Base-by-base conservation (phyloP, 2,329 filamentous ascomycete species). In the Metarhizium brunneum region DNA sequence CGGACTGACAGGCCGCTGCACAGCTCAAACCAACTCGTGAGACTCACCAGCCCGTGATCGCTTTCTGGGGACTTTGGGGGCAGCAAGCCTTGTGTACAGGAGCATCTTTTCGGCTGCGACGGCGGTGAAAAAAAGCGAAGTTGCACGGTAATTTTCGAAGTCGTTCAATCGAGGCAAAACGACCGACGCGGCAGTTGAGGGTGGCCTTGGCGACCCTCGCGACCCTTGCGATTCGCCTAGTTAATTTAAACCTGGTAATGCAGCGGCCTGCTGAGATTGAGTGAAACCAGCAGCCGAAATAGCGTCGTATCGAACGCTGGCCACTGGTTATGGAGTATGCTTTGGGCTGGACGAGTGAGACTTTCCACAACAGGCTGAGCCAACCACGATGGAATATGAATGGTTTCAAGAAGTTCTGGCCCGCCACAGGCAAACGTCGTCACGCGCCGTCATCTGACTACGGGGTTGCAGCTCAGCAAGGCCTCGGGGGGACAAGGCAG, bases 11-110 rank as follows among this genome's bases (percentile, higher is more conserved):
- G 16, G 45, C 50, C 30, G 10, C 50, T 32, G 49, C 30, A 29
- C 18, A 25, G 16, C 4, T 8, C 3, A 2, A 52, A 38, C 6
- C n/a, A 47, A n/a, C 30, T 13, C 20, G 13, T 14, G 29, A 45
- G 32, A 76, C 77, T 71, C 69, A 83, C 80, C 80, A 65, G 78
- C 76, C 70, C 81, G 74, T n/a, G 81, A 84, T 55, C 81, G 75
- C 63, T 72, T 76, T 69, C 83, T 84, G 36, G 81, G 81, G 48
- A 74, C 70, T 68, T 82, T 84, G n/a, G 81, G 78, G 50, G 75
- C 67, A 56, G 81, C 81, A 52, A 78, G 68, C 66, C 73, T 76
- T n/a, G 80, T 81, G 64, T 82, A 84, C 48, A 84, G 67, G 62
- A 84, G 68, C 81, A 84, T 83, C 30, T 55, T 54, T 30, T 48